Evolutionary conservation across 805 yeast species (phyloP).

Genomic region (Ogataea degrootiae): DNA sequence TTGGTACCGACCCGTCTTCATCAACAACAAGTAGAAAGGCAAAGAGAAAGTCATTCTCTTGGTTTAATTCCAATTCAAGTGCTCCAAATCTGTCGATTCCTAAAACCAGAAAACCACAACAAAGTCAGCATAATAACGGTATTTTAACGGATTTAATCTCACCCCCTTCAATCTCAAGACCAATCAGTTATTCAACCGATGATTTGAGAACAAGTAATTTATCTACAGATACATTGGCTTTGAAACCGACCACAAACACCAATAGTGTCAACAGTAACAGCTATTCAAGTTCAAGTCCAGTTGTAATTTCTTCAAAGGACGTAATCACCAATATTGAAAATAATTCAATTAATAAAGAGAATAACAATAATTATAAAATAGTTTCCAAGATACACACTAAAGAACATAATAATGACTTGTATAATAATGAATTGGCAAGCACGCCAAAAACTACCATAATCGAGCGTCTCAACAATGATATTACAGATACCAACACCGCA

Average conservation of each 20-base stretch:
- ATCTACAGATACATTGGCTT: background rate
- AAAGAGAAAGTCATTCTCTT: conserved; percentile 20
- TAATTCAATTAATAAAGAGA: no score
- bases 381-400: no score
- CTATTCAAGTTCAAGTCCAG: background rate
- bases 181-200: conserved; percentile 4
- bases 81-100: conserved; percentile 10
- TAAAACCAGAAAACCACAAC: background rate
- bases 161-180: background rate
- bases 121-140: background rate
- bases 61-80: conserved; percentile 22
- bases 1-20: background rate
- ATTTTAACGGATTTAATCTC: background rate
- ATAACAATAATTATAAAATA: no score
- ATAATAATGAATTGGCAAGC: no score
- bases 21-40: conserved; percentile 4
- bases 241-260: background rate
- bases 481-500: background rate
- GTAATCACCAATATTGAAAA: no score
- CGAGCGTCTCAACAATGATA: no score
- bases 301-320: no score
- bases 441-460: no score
- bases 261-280: background rate
- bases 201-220: conserved; percentile 2
- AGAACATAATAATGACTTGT: no score